phyloP scores from a whole-genome alignment of 2,329 filamentous ascomycete genomes.

The Paecilomyces niveus region DNA sequence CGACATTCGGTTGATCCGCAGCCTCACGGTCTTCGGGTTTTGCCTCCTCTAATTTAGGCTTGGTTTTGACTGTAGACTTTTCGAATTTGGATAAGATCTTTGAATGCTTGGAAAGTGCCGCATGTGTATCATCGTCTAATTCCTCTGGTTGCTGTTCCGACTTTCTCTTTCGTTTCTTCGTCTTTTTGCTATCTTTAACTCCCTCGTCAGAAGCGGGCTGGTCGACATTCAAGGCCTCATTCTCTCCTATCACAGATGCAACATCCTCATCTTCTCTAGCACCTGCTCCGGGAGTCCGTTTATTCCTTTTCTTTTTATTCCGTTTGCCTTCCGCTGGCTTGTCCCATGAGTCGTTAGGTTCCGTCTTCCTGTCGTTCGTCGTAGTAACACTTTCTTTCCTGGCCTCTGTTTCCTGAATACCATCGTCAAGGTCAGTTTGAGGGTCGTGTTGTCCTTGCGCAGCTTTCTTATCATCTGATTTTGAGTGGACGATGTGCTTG shows the following conservation, averaged over 20 bases:
- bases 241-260: conserved; percentile 15
- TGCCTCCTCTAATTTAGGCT: conserved; percentile 7
- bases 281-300: conserved; percentile 18
- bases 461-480: conserved; percentile 21
- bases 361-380: conserved; percentile 17
- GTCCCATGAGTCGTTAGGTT: conserved; percentile 16
- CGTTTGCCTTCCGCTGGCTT: conserved; percentile 14
- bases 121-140: conserved; percentile 14
- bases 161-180: conserved; percentile 14
- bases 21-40: conserved; percentile 7
- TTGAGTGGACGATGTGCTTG: conserved; percentile 7
- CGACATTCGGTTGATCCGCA: conserved; percentile 9
- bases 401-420: conserved; percentile 24
- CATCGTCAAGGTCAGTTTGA: conserved; percentile 15
- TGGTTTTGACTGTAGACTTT: conserved; percentile 20
- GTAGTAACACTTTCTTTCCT: conserved; percentile 22
- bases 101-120: conserved; percentile 22
- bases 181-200: conserved; percentile 11
- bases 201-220: not conserved
- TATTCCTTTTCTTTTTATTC: conserved; percentile 32
- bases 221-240: conserved; percentile 18
- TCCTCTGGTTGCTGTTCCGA: conserved; percentile 13
- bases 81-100: conserved; percentile 33
- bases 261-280: conserved; percentile 7
- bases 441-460: conserved; percentile 18